Percentiles rank a stretch among this genome's conserved stretches.
These are phyloP conservation scores for Candida germanica DNA, from an alignment of 805 yeast genomes.

Conservation along the genomic window DNA sequence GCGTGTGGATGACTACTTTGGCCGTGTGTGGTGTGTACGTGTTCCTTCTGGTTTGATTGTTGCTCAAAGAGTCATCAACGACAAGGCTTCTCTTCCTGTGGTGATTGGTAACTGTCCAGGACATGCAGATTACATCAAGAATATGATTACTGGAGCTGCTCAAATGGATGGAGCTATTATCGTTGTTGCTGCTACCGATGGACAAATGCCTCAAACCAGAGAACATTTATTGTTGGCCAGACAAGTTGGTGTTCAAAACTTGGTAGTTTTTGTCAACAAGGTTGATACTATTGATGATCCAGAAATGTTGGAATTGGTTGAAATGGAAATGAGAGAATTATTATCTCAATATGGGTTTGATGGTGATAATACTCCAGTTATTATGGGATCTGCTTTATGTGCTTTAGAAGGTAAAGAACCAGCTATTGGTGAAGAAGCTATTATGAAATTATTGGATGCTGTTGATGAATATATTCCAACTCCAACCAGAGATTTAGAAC, in stretches of 20 bases:
- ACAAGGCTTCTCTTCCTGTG: background rate
- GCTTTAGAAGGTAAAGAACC: constrained; percentile 87
- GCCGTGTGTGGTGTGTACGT: constrained; percentile 7
- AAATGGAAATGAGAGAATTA: constrained; percentile 99
- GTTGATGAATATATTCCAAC: constrained; percentile 95
- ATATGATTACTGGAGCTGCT: constrained; percentile 99
- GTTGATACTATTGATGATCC: constrained; percentile 97
- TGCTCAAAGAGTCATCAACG: constrained; percentile 4
- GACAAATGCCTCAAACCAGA: constrained; percentile 99
- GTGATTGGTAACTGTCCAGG: constrained; percentile 42
- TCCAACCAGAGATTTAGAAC: constrained; percentile 92
- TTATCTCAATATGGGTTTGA: constrained; percentile 89
- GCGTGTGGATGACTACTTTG: constrained; percentile 3
- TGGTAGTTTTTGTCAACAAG: constrained; percentile 97
- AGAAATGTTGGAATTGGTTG: constrained; percentile 98
- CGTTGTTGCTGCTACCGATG: constrained; percentile 97
- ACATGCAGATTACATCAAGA: constrained; percentile 97
- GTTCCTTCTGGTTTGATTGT: constrained; percentile 6
- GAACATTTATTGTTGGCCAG: constrained; percentile 97
- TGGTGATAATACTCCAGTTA: constrained; percentile 96
- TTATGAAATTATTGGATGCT: constrained; percentile 80
- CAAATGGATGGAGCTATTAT: constrained; percentile 99
- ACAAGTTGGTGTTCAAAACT: constrained; percentile 98
- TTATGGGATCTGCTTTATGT: constrained; percentile 98
- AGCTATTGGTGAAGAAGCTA: constrained; percentile 88